These are phyloP conservation scores for Saitozyma podzolica DNA, from an alignment of 768 basidiomycete species.

Conservation along the genomic window DNA sequence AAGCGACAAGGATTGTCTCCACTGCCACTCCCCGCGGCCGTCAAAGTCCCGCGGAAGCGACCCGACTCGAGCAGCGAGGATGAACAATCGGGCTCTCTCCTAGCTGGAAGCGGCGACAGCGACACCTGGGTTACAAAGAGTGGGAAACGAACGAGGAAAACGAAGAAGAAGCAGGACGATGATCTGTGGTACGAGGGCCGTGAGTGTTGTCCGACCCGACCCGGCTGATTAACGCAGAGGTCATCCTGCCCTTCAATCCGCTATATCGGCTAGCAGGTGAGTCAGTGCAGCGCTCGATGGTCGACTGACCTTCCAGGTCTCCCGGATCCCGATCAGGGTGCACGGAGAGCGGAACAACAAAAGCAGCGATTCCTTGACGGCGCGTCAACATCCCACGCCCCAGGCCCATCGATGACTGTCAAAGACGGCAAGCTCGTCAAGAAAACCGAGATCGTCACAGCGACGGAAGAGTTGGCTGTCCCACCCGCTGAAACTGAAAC, in stretches of 20 bases:
- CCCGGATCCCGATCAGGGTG: background rate
- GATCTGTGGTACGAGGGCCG: constrained; percentile 33
- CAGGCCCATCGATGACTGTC: background rate
- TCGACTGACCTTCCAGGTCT: background rate
- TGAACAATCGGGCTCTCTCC: background rate
- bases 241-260: constrained; percentile 31
- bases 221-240: constrained; percentile 12
- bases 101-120: background rate
- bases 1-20: constrained; percentile 16
- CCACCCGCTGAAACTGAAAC: background rate
- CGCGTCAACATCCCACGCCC: no score
- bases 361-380: background rate
- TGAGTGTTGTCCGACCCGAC: constrained; percentile 10
- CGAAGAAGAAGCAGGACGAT: constrained; percentile 3
- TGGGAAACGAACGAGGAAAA: background rate
- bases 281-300: constrained; percentile 3
- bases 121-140: background rate
- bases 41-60: constrained; percentile 7
- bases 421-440: constrained; percentile 7
- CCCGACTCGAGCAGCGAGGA: background rate
- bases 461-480: background rate
- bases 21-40: constrained; percentile 14
- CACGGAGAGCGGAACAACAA: background rate
- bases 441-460: background rate
- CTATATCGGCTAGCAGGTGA: constrained; percentile 28